Evolutionary conservation across 73 alveolate species (phyloP).

Genomic region (Paramecium octaurelia): DNA sequence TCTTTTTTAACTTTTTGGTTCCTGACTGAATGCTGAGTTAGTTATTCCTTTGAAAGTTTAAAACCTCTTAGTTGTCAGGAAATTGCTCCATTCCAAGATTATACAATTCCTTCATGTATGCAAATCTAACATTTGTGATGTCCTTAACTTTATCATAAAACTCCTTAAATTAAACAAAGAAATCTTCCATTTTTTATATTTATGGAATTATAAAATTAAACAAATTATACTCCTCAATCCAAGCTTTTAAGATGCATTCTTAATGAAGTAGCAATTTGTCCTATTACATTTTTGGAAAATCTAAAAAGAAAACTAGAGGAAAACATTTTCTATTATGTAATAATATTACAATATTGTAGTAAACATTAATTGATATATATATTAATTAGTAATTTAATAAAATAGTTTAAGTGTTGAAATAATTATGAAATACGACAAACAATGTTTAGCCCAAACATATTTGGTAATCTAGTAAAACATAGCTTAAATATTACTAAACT

Average conservation of each 20-base stretch:
- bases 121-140: slow-evolving; percentile 29
- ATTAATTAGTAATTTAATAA: too few relatives aligned
- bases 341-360: too few relatives aligned
- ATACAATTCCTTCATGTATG: slow-evolving; percentile 19
- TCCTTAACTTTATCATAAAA: neutral
- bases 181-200: slow-evolving; percentile 4
- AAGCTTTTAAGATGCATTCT: neutral
- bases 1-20: slow-evolving; percentile 25
- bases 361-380: too few relatives aligned
- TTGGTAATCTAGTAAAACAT: too few relatives aligned
- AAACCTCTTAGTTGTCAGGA: neutral
- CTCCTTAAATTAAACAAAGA: neutral
- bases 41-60: neutral
- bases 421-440: too few relatives aligned
- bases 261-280: too few relatives aligned
- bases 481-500: too few relatives aligned
- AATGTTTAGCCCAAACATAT: too few relatives aligned
- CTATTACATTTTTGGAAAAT: too few relatives aligned
- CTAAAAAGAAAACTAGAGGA: too few relatives aligned
- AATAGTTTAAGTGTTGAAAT: too few relatives aligned
- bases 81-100: neutral
- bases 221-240: slow-evolving; percentile 33
- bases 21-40: neutral
- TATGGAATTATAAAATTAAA: slow-evolving; percentile 1
- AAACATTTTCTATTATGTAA: too few relatives aligned